Evolutionary conservation across 257 asterid species (phyloP).

Genomic region (Solanum pimpinellifolium): DNA sequence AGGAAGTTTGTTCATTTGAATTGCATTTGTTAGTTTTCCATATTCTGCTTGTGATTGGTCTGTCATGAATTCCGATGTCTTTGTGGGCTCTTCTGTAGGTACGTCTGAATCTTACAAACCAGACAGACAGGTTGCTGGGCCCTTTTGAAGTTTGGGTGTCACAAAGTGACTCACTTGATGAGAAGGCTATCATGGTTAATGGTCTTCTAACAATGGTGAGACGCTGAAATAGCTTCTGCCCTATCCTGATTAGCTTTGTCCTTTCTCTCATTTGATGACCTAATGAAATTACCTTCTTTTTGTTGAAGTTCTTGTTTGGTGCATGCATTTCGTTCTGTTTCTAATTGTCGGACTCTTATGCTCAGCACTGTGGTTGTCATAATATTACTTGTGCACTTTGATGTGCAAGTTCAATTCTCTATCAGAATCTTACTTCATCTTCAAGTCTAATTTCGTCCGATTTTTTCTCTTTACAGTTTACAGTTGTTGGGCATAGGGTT

Average conservation of each 20-base stretch:
- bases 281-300: background rate
- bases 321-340: background rate
- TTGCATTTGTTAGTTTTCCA: background rate
- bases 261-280: background rate
- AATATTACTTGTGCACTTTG: background rate
- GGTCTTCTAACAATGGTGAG: slow-evolving; percentile 84
- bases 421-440: background rate
- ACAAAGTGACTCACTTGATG: slow-evolving; percentile 65
- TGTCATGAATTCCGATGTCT: background rate
- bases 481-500: background rate
- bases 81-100: slow-evolving; percentile 26
- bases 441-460: background rate
- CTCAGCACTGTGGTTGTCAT: background rate
- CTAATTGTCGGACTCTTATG: background rate
- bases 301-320: background rate
- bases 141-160: slow-evolving; percentile 86
- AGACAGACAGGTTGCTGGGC: slow-evolving; percentile 78
- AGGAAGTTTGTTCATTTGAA: background rate
- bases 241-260: background rate
- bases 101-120: slow-evolving; percentile 54
- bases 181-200: slow-evolving; percentile 73
- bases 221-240: slow-evolving; percentile 5
- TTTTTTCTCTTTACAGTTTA: background rate
- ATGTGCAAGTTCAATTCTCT: background rate
- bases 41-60: background rate